Percentiles rank a stretch among this genome's conserved stretches.
Conservation (phyloP, 2,329 filamentous ascomycete genomes). For the Epichloe sylvatica region DNA sequence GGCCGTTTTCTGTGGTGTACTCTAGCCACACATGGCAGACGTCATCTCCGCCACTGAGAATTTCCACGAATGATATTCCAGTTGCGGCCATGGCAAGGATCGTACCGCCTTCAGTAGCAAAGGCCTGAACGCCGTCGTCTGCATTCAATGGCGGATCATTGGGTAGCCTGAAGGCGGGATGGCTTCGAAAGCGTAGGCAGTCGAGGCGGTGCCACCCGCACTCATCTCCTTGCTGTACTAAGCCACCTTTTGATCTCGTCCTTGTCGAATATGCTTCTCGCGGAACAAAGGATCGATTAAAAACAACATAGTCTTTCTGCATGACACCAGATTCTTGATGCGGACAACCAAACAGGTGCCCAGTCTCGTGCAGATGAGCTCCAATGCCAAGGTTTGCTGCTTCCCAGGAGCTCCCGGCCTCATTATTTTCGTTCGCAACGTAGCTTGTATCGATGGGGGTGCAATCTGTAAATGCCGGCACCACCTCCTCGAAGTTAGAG, state of each 20-base stretch:
- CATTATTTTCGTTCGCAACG: slow-evolving; percentile 74
- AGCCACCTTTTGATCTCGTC: slow-evolving; percentile 67
- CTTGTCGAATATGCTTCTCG: slow-evolving; percentile 78
- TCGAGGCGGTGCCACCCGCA: slow-evolving; percentile 88
- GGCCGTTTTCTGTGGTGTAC: slow-evolving; percentile 49
- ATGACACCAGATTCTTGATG: slow-evolving; percentile 88
- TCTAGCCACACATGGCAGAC: slow-evolving; percentile 73
- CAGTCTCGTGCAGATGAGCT: slow-evolving; percentile 80
- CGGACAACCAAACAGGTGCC: slow-evolving; percentile 79
- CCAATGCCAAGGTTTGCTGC: slow-evolving; percentile 90
- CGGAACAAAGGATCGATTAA: slow-evolving; percentile 71
- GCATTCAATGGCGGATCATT: slow-evolving; percentile 49
- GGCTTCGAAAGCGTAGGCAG: slow-evolving; percentile 72
- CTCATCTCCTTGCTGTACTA: slow-evolving; percentile 65
- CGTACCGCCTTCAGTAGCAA: slow-evolving; percentile 65
- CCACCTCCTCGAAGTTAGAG: slow-evolving; percentile 74
- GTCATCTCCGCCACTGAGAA: slow-evolving; percentile 67
- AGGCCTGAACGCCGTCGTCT: slow-evolving; percentile 73
- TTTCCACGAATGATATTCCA: slow-evolving; percentile 74
- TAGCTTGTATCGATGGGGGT: slow-evolving; percentile 70
- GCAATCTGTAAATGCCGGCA: slow-evolving; percentile 78
- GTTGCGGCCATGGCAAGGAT: slow-evolving; percentile 65
- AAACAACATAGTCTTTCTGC: slow-evolving; percentile 70
- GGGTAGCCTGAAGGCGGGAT: slow-evolving; percentile 78
- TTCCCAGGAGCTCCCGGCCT: slow-evolving; percentile 86